phyloP scores from a whole-genome alignment of 1,284 basidiomycete species.

The Ganoderma lucidum region DNA sequence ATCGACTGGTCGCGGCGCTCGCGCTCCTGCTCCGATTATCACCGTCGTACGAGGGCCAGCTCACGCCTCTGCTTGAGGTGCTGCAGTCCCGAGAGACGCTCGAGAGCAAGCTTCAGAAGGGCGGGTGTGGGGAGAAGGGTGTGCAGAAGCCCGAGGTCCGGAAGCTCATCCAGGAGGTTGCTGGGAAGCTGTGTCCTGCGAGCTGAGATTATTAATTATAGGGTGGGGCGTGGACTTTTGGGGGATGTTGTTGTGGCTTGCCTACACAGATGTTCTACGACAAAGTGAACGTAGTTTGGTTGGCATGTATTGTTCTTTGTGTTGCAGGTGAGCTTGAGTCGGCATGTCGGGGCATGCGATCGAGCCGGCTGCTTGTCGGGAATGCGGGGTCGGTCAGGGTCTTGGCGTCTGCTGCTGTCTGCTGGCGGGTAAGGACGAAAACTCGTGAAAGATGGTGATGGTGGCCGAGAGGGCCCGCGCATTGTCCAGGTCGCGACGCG shows the following conservation, averaged over 20 bases:
- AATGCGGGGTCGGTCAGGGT: conserved; percentile 11
- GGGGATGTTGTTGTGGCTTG: neutral
- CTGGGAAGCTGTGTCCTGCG: conserved; percentile 50
- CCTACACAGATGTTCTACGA: neutral
- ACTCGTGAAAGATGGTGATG: conserved; percentile 23
- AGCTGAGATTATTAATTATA: neutral
- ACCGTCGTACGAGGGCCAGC: conserved; percentile 62
- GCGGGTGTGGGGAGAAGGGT: conserved; percentile 57
- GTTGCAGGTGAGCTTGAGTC: neutral
- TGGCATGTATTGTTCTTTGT: neutral
- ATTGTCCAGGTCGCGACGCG: neutral
- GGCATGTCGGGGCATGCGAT: neutral
- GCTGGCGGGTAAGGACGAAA: conserved; percentile 11
- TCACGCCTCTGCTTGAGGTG: conserved; percentile 71
- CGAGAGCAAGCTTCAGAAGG: conserved; percentile 57
- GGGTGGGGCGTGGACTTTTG: neutral
- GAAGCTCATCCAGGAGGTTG: conserved; percentile 74
- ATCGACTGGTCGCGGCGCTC: conserved; percentile 80
- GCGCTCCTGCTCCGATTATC: conserved; percentile 78
- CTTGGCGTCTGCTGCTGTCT: conserved; percentile 9
- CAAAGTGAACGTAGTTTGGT: neutral
- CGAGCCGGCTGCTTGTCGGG: neutral
- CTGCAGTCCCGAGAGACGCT: conserved; percentile 67
- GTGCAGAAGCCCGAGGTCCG: conserved; percentile 70
- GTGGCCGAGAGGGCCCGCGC: neutral